These are phyloP conservation scores for Boletellus dicymbophilus DNA, from an alignment of 1,284 basidiomycete species.

Conservation along the genomic window DNA sequence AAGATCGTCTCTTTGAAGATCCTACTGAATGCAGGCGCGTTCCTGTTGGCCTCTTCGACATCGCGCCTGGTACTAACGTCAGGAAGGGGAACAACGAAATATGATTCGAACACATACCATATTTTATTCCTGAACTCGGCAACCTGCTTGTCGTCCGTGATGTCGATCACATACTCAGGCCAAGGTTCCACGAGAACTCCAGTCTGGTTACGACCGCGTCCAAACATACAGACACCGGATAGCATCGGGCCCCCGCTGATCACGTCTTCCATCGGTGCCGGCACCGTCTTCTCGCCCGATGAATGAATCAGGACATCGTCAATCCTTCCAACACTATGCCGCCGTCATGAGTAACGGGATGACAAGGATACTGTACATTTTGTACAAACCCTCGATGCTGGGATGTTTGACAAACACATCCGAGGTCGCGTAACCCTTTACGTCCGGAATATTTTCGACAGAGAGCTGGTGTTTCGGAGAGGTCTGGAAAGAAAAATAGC, in stretches of 20 bases:
- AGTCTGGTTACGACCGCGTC: not conserved
- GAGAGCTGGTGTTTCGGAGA: not conserved
- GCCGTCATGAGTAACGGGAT: too few species aligned
- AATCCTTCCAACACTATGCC: not conserved
- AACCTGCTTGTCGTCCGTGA: not conserved
- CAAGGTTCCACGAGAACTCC: not conserved
- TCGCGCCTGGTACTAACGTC: not conserved
- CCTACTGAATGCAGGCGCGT: not conserved
- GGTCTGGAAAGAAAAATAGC: too few species aligned
- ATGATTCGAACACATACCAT: too few species aligned
- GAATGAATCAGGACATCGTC: not conserved
- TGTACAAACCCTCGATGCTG: not conserved
- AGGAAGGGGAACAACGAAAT: too few species aligned
- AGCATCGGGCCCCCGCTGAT: not conserved
- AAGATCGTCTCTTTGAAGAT: conserved; percentile 2
- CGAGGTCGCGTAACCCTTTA: not conserved
- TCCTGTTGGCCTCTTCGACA: not conserved
- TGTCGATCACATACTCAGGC: not conserved
- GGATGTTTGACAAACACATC: not conserved
- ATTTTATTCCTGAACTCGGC: not conserved
- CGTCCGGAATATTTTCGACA: not conserved
- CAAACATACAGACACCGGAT: not conserved
- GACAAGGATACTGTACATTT: too few species aligned
- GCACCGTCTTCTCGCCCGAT: not conserved
- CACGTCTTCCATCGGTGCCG: not conserved